Percentiles rank a stretch among this genome's conserved stretches.
Evolutionary conservation across 2,329 filamentous ascomycete genomes (phyloP).

Genomic region (Curvularia spicifera): DNA sequence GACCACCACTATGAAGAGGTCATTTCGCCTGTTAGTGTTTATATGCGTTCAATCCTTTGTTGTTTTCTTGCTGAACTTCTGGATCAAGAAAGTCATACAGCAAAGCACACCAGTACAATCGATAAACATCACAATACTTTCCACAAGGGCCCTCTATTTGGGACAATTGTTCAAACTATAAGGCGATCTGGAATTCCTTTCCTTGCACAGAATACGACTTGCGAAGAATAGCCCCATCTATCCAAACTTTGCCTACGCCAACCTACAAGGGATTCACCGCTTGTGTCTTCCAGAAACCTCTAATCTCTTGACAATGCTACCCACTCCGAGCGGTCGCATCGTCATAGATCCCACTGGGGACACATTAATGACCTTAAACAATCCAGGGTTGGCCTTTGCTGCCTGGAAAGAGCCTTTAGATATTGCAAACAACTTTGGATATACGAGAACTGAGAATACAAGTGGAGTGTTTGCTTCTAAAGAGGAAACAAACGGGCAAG

Average conservation of each 20-base stretch:
- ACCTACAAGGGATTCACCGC: neutral
- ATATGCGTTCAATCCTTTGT: neutral
- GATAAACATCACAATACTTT: neutral
- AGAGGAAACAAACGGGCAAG: neutral
- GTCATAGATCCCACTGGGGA: constrained; percentile 13
- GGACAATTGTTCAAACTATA: neutral
- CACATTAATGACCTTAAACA: constrained; percentile 7
- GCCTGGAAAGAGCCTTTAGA: constrained; percentile 8
- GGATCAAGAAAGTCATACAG: neutral
- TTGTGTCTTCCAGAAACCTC: too few species aligned
- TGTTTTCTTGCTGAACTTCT: neutral
- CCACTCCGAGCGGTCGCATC: neutral
- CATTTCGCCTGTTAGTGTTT: neutral
- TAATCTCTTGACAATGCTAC: neutral
- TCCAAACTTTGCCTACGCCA: neutral
- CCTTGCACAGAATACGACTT: too few species aligned
- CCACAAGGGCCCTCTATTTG: neutral
- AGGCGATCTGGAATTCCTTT: neutral
- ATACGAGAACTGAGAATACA: neutral
- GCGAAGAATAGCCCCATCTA: neutral
- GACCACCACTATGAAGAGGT: neutral
- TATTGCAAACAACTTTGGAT: neutral
- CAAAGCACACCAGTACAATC: neutral
- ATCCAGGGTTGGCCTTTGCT: constrained; percentile 3
- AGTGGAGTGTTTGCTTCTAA: neutral